Base-by-base conservation (phyloP, 139 green algal genomes). In the Chlamydomonas sp. region DNA sequence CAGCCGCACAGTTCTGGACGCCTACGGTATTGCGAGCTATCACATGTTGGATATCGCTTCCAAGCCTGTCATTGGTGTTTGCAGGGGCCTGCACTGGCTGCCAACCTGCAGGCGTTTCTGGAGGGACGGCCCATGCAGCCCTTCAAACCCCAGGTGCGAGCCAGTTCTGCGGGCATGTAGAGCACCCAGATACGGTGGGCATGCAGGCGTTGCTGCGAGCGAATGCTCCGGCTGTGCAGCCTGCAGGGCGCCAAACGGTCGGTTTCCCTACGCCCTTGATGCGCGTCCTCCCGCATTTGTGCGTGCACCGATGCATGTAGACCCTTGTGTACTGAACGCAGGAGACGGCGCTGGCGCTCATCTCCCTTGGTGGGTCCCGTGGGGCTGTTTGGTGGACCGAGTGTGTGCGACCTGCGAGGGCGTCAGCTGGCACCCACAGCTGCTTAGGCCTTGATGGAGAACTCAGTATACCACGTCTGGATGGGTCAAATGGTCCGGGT, bases 21-120 rank as follows among this genome's bases (percentile, higher is more conserved):
- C 66, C 12, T 71, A 71, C 12, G 66, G 66, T 71, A 14, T 10
- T 71, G 66, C 66, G 12, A 71, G 12, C 66, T 14, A 71, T 10
- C 12, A 14, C 66, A 71, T 71, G 10, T 71, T 71, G 12, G 10
- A 78, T 60, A 7, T 18, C 5, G 72, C n/a, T 61, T 7, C 57
- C 75, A 6, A 5, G 12, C 2, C 18, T 12, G 1, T 7, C 57
- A 20, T 61, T 18, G 8, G 8, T 1, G 4, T 17, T 9, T 78
- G 15, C 89, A 98, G 90, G 97, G 97, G 1, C 93, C 94, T 0
- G 93, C 96, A 0, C 90, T 99, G 62, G 90, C 95, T 5, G 92
- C 95, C 58, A 99, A 99, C 88, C 89, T 99, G 12, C 92, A 94
- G 58, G 87, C 93, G 7, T 89, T 84, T 1, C 90, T 99, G 80